Percentiles rank a stretch among this genome's conserved stretches.
phyloP scores from a whole-genome alignment of 306 rosid genomes.

The Cicer pinnatifidum region DNA sequence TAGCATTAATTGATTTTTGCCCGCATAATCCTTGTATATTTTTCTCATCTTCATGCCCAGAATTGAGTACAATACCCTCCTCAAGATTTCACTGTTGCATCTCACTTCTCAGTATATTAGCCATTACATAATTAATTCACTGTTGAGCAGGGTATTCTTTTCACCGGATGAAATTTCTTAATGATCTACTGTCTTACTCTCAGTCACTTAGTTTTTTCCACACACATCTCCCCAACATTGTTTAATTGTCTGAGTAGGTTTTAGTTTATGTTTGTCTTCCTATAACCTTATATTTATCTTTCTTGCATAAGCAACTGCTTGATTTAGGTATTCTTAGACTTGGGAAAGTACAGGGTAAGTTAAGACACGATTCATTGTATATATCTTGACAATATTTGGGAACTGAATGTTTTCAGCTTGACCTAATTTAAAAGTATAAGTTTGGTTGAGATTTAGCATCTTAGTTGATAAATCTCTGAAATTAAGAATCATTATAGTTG shows the following conservation, averaged over 20 bases:
- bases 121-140: conserved; percentile 8
- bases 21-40: not conserved
- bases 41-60: conserved; percentile 8
- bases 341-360: conserved; percentile 1
- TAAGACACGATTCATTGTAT: conserved; percentile 7
- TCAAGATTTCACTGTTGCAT: conserved; percentile 22
- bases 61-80: not conserved
- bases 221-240: not conserved
- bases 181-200: not conserved
- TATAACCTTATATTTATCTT: conserved; percentile 3
- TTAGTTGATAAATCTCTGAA: not conserved
- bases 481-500: conserved; percentile 7
- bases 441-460: not conserved
- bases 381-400: not conserved
- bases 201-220: not conserved
- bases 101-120: conserved; percentile 4
- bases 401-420: conserved; percentile 8
- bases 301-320: not conserved
- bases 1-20: conserved; percentile 1
- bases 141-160: not conserved
- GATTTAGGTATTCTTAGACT: not conserved
- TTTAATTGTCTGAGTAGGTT: not conserved
- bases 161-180: not conserved
- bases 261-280: not conserved
- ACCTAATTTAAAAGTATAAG: not conserved